Conservation (phyloP, 257 asterid genomes). For the Agastache rugosa region DNA sequence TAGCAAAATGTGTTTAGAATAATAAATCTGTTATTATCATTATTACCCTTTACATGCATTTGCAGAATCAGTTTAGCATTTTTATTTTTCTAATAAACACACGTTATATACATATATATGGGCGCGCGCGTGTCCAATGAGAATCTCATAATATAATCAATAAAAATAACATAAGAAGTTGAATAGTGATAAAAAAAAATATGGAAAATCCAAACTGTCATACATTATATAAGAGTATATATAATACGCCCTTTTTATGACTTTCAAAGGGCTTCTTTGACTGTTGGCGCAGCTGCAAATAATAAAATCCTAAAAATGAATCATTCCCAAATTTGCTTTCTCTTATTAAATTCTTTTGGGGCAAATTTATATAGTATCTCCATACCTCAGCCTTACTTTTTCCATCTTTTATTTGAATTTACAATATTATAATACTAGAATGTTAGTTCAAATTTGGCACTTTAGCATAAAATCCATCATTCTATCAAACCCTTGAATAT, state of each 20-base stretch:
- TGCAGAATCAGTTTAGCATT: too few relatives aligned
- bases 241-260: constrained; percentile 29
- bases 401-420: constrained; percentile 33
- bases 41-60: too few relatives aligned
- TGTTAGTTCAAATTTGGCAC: constrained; percentile 42
- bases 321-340: constrained; percentile 37
- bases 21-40: too few relatives aligned
- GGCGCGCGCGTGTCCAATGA: background rate
- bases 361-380: constrained; percentile 42
- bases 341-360: constrained; percentile 37
- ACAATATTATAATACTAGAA: constrained; percentile 29
- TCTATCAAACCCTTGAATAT: constrained; percentile 45
- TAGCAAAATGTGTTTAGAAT: too few relatives aligned
- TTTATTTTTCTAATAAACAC: too few relatives aligned
- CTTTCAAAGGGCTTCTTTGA: constrained; percentile 49
- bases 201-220: background rate
- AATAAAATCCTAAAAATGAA: constrained; percentile 36
- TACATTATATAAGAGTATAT: background rate
- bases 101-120: too few relatives aligned
- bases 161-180: background rate
- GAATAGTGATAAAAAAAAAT: background rate
- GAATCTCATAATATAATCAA: background rate
- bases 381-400: constrained; percentile 48
- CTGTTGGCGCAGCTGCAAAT: constrained; percentile 40
- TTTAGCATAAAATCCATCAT: constrained; percentile 55